Base-by-base conservation (phyloP, 345 rosid genomes). In the Euphorbia lathyris region DNA sequence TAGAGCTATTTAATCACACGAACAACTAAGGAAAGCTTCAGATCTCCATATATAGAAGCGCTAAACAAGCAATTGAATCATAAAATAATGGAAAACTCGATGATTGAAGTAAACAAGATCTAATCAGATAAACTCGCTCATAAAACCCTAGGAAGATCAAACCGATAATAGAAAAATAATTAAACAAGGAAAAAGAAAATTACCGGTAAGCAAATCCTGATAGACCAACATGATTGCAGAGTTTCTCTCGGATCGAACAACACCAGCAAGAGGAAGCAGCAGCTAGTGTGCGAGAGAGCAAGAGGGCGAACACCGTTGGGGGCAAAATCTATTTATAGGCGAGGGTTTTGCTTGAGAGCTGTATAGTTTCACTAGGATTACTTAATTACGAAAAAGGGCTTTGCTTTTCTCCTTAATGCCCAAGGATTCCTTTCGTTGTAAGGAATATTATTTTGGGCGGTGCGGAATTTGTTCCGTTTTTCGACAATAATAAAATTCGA, bases 141-240 rank as follows among this genome's bases (percentile, higher is more conserved):
- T 11, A 34, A 48, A 13, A 12, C 22, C 43, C 20, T 34, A 17
- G 4, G 48, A 14, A 53, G 36, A 48, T 5, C 53, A 29, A 23
- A 30, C 19, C 3, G 47, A 16, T 4, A 77, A 47, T 16, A 19
- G 40, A 70, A 27, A n/a, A 65, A 63, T 42, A 40, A 30, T 7
- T 26, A 70, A 6, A 60, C 0, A 45, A 11, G 26, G 22, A 23
- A 19, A 36, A 56, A n/a, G 7, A 22, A 29, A 22, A 22, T 61
- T 79, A 90, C 99, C 89, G 67, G 85, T 58, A 58, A 95, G 82
- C 19, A 77, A 81, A 89, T 95, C 99, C 55, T 92, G 93, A 67
- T 92, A 95, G 22, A 95, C 97, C 96, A 95, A 85, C 97, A 95
- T 95, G 83, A 68, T 78, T 82, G 83, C 84, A 58, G 83, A 67